Evolutionary conservation across 305 asterid genomes (phyloP).

Genomic region (Withania somnifera): DNA sequence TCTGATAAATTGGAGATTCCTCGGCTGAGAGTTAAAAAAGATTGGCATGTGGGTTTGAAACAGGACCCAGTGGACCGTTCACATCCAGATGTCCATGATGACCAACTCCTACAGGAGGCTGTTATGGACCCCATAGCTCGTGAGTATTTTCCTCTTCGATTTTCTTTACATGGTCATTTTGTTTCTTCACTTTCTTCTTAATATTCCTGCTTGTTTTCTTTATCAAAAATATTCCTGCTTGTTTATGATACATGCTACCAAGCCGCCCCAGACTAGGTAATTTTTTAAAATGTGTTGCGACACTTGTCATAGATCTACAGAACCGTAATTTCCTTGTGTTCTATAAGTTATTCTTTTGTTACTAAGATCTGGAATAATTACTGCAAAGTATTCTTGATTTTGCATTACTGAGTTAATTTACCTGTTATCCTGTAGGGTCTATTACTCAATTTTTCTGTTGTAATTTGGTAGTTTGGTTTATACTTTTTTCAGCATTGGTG

Average conservation of each 20-base stretch:
- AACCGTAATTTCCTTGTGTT: background rate
- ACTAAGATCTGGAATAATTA: background rate
- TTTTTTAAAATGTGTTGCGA: background rate
- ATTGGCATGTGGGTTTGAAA: constrained; percentile 91
- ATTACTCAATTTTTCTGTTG: background rate
- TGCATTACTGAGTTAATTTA: background rate
- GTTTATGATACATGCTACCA: background rate
- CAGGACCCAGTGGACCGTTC: constrained; percentile 80
- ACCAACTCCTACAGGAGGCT: constrained; percentile 56
- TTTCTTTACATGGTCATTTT: background rate
- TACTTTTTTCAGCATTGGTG: background rate
- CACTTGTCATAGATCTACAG: background rate
- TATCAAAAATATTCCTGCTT: too few relatives aligned
- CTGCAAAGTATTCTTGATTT: background rate
- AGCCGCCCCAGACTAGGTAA: background rate
- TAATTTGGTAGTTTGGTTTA: background rate
- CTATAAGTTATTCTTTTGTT: background rate
- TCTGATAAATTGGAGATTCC: constrained; percentile 84
- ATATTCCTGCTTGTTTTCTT: background rate
- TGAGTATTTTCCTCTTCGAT: constrained; percentile 22
- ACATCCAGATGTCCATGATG: constrained; percentile 92
- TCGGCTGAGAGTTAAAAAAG: constrained; percentile 78
- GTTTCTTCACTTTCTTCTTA: background rate
- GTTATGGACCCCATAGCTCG: constrained; percentile 37
- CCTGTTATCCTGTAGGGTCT: background rate